phyloP scores from a whole-genome alignment of 257 asterid genomes.

The Fraxinus cuspidata region DNA sequence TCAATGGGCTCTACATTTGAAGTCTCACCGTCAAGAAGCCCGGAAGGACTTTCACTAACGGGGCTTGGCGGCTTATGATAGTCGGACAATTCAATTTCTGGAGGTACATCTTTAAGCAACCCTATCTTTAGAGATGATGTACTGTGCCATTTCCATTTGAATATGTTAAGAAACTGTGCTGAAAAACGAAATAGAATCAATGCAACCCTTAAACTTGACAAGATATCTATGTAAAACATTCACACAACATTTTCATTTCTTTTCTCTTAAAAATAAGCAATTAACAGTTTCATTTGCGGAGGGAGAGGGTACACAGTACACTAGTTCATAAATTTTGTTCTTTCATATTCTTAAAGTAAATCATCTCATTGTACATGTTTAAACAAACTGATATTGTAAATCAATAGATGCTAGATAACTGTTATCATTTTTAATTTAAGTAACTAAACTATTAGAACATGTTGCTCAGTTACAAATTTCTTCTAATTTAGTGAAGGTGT shows the following conservation, averaged over 20 bases:
- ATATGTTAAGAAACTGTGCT: constrained; percentile 56
- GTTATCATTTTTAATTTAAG: neutral
- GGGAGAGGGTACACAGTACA: neutral
- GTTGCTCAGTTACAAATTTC: neutral
- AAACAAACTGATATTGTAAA: neutral
- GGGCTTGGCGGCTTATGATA: constrained; percentile 76
- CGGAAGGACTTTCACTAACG: constrained; percentile 93
- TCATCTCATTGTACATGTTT: neutral
- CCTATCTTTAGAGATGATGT: constrained; percentile 64
- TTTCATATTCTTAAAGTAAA: neutral
- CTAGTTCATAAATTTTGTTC: neutral
- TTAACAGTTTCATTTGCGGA: neutral
- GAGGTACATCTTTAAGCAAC: constrained; percentile 62
- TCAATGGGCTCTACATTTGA: constrained; percentile 70
- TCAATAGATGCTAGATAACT: neutral
- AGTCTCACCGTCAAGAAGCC: constrained; percentile 81
- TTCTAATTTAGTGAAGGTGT: neutral
- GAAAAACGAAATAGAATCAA: constrained; percentile 26
- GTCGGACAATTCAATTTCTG: constrained; percentile 84
- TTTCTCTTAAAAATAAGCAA: neutral
- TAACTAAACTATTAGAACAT: neutral
- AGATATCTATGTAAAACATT: neutral
- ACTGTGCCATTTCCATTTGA: constrained; percentile 63
- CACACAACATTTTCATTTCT: neutral
- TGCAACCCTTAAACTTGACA: constrained; percentile 8